Conservation (phyloP, 352 stramenopile genomes). For the Phytophthora niederhauseri region DNA sequence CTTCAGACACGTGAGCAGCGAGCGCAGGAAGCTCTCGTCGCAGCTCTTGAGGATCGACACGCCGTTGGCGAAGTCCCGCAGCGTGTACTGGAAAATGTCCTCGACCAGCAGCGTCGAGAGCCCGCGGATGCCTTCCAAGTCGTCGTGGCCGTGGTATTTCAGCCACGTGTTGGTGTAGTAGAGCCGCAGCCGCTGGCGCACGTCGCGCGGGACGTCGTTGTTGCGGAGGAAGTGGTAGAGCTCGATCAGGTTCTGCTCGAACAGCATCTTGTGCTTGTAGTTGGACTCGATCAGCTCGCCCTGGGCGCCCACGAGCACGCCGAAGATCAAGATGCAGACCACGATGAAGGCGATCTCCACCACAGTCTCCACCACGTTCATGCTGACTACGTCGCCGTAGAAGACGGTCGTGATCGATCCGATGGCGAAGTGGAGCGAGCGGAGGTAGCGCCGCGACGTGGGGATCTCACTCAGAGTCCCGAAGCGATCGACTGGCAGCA, state of each 20-base stretch:
- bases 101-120: constrained; percentile 67
- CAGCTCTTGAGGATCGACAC: constrained; percentile 73
- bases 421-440: constrained; percentile 61
- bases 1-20: constrained; percentile 63
- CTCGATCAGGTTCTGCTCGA: constrained; percentile 72
- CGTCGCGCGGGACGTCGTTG: constrained; percentile 59
- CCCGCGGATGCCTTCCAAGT: constrained; percentile 58
- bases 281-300: constrained; percentile 64
- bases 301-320: constrained; percentile 66
- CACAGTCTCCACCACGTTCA: constrained; percentile 64
- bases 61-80: constrained; percentile 57
- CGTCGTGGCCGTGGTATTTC: constrained; percentile 64
- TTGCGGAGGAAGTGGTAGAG: constrained; percentile 63
- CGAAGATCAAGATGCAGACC: constrained; percentile 73
- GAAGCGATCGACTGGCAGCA: constrained; percentile 59
- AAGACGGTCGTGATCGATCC: constrained; percentile 76
- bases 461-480: constrained; percentile 46
- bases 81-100: constrained; percentile 74
- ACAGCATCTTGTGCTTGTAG: constrained; percentile 73
- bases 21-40: constrained; percentile 71
- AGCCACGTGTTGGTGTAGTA: constrained; percentile 81
- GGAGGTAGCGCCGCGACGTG: constrained; percentile 53
- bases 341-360: constrained; percentile 66
- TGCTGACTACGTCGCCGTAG: constrained; percentile 70
- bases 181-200: constrained; percentile 55